Evolutionary conservation across 768 basidiomycete genomes (phyloP).

Genomic region (Leucosporidium scottii): DNA sequence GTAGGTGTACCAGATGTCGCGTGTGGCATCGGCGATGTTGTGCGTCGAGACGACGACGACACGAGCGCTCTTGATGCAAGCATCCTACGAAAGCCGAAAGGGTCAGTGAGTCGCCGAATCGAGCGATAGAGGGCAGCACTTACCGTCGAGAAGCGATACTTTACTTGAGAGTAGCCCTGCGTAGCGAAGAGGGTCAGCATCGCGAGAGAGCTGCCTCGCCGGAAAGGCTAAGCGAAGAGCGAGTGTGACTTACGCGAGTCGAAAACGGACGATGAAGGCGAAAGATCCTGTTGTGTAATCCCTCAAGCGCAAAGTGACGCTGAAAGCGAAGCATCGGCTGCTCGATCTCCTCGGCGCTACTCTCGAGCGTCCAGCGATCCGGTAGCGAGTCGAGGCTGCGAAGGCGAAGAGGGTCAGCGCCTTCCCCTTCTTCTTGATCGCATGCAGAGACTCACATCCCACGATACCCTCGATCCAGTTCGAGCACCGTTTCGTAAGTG

Average conservation of each 20-base stretch:
- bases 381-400: slow-evolving; percentile 18
- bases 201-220: too few species aligned
- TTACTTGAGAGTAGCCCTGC: slow-evolving; percentile 15
- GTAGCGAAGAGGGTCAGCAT: too few species aligned
- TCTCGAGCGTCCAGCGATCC: slow-evolving; percentile 26
- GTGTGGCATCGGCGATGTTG: slow-evolving; percentile 24
- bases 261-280: slow-evolving; percentile 27
- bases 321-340: slow-evolving; percentile 32
- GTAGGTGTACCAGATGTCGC: slow-evolving; percentile 30
- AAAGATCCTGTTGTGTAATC: slow-evolving; percentile 33
- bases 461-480: slow-evolving; percentile 32
- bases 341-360: slow-evolving; percentile 18
- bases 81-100: background rate
- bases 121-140: background rate
- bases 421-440: too few species aligned
- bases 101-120: background rate
- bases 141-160: slow-evolving; percentile 27
- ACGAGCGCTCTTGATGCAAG: slow-evolving; percentile 3
- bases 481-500: slow-evolving; percentile 12
- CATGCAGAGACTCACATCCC: background rate
- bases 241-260: background rate
- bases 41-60: slow-evolving; percentile 28
- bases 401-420: background rate
- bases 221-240: too few species aligned
- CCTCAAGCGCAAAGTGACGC: slow-evolving; percentile 31